Conservation (phyloP, 257 asterid species). For the Lantana camara region DNA sequence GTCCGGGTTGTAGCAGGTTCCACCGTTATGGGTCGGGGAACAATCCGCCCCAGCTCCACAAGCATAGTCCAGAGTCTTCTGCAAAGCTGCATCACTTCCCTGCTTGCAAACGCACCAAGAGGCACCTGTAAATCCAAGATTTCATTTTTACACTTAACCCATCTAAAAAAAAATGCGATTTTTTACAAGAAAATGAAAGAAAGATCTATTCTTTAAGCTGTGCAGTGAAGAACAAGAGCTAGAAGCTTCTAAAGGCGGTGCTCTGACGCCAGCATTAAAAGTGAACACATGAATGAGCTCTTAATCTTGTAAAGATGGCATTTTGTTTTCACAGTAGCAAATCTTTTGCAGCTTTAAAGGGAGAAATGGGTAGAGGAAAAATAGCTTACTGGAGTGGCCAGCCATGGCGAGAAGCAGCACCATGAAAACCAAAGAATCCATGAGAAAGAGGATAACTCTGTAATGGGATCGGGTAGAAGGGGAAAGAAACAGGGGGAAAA, state of each 20-base stretch:
- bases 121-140: slow-evolving; percentile 46
- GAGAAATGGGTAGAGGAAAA: background rate
- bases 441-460: slow-evolving; percentile 19
- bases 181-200: background rate
- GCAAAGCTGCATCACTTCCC: slow-evolving; percentile 55
- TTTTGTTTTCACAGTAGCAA: background rate
- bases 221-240: background rate
- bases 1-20: slow-evolving; percentile 75
- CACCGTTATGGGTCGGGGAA: slow-evolving; percentile 55
- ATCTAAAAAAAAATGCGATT: background rate
- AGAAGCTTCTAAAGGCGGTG: background rate
- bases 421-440: slow-evolving; percentile 43
- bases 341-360: slow-evolving; percentile 24
- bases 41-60: slow-evolving; percentile 94
- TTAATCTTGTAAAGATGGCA: background rate
- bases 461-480: slow-evolving; percentile 17
- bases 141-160: background rate
- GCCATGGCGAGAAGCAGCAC: slow-evolving; percentile 69
- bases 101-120: slow-evolving; percentile 88
- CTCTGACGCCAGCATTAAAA: background rate
- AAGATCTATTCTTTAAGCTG: background rate
- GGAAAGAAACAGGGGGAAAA: background rate
- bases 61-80: slow-evolving; percentile 83
- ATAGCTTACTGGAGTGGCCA: slow-evolving; percentile 64
- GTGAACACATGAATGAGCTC: no score